A percentile compares a stretch with the other conserved stretches of the same genome.
Conservation (phyloP, 1,284 basidiomycete species). For the Rhizoctonia solani region DNA sequence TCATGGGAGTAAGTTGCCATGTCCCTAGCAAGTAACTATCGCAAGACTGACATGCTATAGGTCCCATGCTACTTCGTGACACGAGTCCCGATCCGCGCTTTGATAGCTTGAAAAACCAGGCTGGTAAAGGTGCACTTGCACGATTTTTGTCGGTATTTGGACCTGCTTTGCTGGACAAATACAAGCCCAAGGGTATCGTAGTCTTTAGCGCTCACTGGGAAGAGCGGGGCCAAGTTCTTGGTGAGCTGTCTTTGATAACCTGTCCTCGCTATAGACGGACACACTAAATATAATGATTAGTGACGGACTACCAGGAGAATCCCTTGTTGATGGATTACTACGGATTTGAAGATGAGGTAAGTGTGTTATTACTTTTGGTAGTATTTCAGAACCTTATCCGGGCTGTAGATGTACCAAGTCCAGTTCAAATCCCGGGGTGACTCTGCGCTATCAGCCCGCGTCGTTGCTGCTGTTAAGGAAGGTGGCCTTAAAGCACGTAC, state of each 20-base stretch:
- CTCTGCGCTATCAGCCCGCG: slow-evolving; percentile 55
- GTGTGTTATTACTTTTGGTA: not conserved
- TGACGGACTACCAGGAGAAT: slow-evolving; percentile 74
- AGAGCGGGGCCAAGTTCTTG: slow-evolving; percentile 57
- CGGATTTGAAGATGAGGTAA: slow-evolving; percentile 54
- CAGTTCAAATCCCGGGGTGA: slow-evolving; percentile 71
- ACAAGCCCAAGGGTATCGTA: slow-evolving; percentile 72
- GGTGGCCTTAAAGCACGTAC: slow-evolving; percentile 8
- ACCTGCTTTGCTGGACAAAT: slow-evolving; percentile 65
- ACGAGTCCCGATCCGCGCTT: slow-evolving; percentile 1
- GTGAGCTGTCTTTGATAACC: slow-evolving; percentile 47
- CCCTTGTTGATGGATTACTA: slow-evolving; percentile 75
- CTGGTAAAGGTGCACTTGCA: slow-evolving; percentile 60
- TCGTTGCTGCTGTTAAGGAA: slow-evolving; percentile 60
- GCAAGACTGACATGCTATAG: not conserved
- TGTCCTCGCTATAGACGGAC: slow-evolving; percentile 5
- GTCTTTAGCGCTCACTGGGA: slow-evolving; percentile 85
- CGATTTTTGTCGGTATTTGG: slow-evolving; percentile 71
- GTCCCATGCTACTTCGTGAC: slow-evolving; percentile 27
- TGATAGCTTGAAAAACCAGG: slow-evolving; percentile 46
- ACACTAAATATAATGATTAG: slow-evolving; percentile 45
- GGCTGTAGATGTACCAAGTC: slow-evolving; percentile 58
- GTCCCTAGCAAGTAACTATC: not conserved
- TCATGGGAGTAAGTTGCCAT: slow-evolving; percentile 56
- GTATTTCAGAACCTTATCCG: not conserved